Percentiles rank a stretch among this genome's conserved stretches.
These are phyloP conservation scores for Rhodotorula sphaerocarpa DNA, from an alignment of 768 basidiomycete species.

Conservation along the genomic window DNA sequence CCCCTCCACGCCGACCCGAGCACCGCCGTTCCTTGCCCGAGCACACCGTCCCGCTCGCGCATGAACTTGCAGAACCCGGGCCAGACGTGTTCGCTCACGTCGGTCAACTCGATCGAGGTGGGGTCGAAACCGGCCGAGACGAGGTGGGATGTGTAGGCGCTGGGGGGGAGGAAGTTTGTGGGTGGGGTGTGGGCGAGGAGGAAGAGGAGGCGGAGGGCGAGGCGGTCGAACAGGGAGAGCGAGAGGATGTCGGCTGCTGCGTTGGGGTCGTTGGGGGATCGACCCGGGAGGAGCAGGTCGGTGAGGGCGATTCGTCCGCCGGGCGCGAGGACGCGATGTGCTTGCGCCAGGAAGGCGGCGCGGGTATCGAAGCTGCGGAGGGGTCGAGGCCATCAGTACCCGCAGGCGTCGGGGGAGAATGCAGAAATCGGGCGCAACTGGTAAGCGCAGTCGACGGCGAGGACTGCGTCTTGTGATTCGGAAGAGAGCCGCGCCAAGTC, in stretches of 20 bases:
- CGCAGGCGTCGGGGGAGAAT: not conserved
- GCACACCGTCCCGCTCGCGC: not conserved
- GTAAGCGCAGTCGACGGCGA: slow-evolving; percentile 24
- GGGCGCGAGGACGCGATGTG: not conserved
- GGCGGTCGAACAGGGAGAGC: not conserved
- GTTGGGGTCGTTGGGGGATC: not conserved
- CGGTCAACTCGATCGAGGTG: slow-evolving; percentile 3
- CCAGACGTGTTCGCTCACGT: slow-evolving; percentile 14
- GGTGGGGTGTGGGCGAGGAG: slow-evolving; percentile 10
- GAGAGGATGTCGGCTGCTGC: too few species aligned
- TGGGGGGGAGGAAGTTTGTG: slow-evolving; percentile 5
- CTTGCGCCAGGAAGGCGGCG: not conserved
- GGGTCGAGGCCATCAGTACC: too few species aligned
- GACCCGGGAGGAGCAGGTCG: slow-evolving; percentile 17
- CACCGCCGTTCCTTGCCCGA: not conserved
- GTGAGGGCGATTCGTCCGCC: slow-evolving; percentile 8
- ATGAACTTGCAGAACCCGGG: slow-evolving; percentile 12
- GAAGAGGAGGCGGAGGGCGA: slow-evolving; percentile 21
- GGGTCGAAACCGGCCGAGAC: not conserved
- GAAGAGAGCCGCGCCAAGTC: not conserved
- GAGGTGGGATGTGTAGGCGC: not conserved
- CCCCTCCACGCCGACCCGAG: slow-evolving; percentile 2
- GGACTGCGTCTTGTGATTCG: not conserved
- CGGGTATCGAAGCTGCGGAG: slow-evolving; percentile 15
- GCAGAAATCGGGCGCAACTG: too few species aligned